A percentile compares a stretch with the other conserved stretches of the same genome.
Conservation (phyloP, 345 rosid genomes). For the Populus davidiana region DNA sequence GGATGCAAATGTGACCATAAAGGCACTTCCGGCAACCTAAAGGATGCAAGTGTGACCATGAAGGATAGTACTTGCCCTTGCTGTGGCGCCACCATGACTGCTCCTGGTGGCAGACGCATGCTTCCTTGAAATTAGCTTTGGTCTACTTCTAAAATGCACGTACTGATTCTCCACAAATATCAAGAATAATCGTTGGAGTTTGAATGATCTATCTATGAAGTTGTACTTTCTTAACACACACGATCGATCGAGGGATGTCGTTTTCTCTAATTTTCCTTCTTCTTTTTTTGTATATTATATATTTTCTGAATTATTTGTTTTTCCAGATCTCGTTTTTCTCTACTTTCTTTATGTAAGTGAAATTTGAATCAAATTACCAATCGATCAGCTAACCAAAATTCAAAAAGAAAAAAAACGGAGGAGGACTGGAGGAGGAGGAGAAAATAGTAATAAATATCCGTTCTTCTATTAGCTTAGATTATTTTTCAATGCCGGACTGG, state of each 20-base stretch:
- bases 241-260: no score
- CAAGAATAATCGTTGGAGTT: not conserved
- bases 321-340: not conserved
- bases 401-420: no score
- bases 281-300: not conserved
- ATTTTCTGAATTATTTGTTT: not conserved
- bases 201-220: not conserved
- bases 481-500: no score
- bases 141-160: not conserved
- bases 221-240: not conserved
- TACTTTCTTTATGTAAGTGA: not conserved
- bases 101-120: constrained; percentile 31
- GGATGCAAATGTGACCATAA: not conserved
- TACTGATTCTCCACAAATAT: not conserved
- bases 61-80: constrained; percentile 22
- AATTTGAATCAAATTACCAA: not conserved
- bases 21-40: no score
- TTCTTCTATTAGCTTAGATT: no score
- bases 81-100: constrained; percentile 23
- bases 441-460: no score
- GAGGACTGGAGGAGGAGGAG: no score
- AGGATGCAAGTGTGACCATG: constrained; percentile 23
- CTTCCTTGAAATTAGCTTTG: not conserved
- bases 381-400: not conserved
- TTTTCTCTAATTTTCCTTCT: no score